phyloP scores from a whole-genome alignment of 1,284 basidiomycete genomes.

The Pseudozyma sp. region DNA sequence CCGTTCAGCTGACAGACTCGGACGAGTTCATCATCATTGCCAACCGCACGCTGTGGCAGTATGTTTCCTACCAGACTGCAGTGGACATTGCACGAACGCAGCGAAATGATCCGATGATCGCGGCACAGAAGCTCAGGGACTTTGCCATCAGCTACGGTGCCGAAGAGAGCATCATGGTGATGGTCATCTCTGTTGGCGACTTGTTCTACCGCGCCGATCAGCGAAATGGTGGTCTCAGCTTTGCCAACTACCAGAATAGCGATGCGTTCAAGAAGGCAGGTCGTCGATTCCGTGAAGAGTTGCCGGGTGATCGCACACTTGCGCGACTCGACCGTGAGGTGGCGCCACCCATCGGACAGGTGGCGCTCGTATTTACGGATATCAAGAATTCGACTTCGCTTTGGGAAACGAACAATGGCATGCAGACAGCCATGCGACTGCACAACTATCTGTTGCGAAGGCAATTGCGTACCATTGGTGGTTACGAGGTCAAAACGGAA shows the following conservation, averaged over 20 bases:
- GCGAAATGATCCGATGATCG: constrained; percentile 88
- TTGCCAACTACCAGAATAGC: constrained; percentile 33
- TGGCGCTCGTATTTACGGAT: constrained; percentile 97
- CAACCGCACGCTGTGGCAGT: constrained; percentile 93
- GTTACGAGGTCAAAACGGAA: constrained; percentile 99
- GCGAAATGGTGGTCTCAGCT: constrained; percentile 31
- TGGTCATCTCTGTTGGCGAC: constrained; percentile 89
- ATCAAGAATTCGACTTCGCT: constrained; percentile 96
- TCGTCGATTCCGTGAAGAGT: constrained; percentile 52
- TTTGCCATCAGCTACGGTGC: constrained; percentile 97
- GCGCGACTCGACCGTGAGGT: constrained; percentile 82
- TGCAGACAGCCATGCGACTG: constrained; percentile 92
- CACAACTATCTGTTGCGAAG: constrained; percentile 91
- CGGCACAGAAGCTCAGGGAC: constrained; percentile 95
- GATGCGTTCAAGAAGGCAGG: constrained; percentile 60
- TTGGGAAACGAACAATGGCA: constrained; percentile 97
- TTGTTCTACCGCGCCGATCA: constrained; percentile 75
- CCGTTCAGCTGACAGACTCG: constrained; percentile 80
- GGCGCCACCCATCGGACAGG: constrained; percentile 84
- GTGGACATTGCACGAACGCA: constrained; percentile 94
- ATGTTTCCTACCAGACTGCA: constrained; percentile 92
- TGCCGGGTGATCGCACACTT: constrained; percentile 69
- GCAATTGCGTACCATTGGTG: constrained; percentile 88
- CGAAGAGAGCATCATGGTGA: constrained; percentile 94
- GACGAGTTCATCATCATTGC: constrained; percentile 98